These are phyloP conservation scores for Daldinia sp. DNA, from an alignment of 2,329 filamentous ascomycete genomes.

Conservation along the genomic window DNA sequence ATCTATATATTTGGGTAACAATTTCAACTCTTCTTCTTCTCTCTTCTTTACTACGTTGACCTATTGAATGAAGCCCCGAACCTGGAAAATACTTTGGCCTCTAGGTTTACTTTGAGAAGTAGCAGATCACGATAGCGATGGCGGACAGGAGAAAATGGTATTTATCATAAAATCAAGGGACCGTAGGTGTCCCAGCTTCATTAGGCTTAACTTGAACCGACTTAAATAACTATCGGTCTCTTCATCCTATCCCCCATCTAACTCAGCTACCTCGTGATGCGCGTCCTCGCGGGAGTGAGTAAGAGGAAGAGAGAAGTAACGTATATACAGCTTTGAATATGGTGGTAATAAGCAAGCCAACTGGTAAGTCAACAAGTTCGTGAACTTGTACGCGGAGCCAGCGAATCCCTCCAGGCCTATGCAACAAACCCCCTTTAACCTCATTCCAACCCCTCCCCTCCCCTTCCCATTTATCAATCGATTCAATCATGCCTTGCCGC, in stretches of 20 bases:
- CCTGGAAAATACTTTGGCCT: background rate
- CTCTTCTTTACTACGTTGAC: background rate
- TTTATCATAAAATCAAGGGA: slow-evolving; percentile 2
- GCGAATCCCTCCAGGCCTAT: background rate
- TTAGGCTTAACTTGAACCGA: background rate
- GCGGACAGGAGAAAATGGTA: background rate
- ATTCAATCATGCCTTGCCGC: background rate
- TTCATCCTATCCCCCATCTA: background rate
- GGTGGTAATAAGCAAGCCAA: slow-evolving; percentile 8
- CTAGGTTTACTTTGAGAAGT: background rate
- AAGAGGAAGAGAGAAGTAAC: slow-evolving; percentile 12
- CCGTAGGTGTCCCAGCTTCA: background rate
- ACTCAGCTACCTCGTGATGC: slow-evolving; percentile 2
- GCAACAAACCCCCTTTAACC: background rate
- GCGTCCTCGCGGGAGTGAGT: background rate
- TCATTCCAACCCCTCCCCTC: background rate
- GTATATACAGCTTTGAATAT: slow-evolving; percentile 32
- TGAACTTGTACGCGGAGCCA: slow-evolving; percentile 1
- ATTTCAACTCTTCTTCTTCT: background rate
- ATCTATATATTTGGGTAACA: background rate
- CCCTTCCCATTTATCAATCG: background rate
- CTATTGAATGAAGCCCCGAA: too few species aligned
- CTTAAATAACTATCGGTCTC: background rate
- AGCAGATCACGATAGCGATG: background rate
- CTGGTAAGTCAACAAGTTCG: background rate